Base-by-base conservation (phyloP, 371 early-diverging fungal genomes). In the Zychaea mexicana region DNA sequence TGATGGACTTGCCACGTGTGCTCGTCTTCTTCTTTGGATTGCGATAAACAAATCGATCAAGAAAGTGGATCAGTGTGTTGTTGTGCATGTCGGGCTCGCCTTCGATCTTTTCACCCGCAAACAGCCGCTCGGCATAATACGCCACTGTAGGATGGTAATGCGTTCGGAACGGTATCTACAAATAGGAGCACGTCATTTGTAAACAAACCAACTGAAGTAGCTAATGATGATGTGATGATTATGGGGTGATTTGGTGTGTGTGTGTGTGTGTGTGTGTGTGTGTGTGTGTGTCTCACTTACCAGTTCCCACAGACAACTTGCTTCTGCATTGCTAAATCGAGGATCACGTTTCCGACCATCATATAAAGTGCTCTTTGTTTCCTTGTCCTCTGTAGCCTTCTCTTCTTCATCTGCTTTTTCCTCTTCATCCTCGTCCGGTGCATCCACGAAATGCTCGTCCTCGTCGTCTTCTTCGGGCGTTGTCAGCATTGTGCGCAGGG, bases 101-200 rank as follows among this genome's bases (percentile, higher is more conserved):
- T 31, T 83, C 72, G 52, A 97, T 94, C 36, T 84, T 78, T 66
- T 88, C 79, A 36, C 90, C 87, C 10, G 81, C 77, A 54, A 96
- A 78, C 47, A 98, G 77, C 45, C 86, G 85, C 22, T 79, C 77
- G 33, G 93, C 90, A 67, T 93, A 95, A 65, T 91, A 84, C 9
- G 87, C 78, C 38, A 98, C 90, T 6, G 97, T 90, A 3, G 98
- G 98, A 67, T 98, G 98, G 79, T 90, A 97, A 65, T 98, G 97
- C 26, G 78, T 71, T 30, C 79, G 67, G 66, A 96, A 91, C 45
- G 87, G 72, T 36, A 72, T 76, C 88, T 87, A 59, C 28, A 45
- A 62, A 17, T 36, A 53, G 49, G 22, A 26, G 24, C n/a, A 36
- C 54, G 24, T 36, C 36, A 10, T 46, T 46, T 21, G 46, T 46